Evolutionary conservation across 2,329 filamentous ascomycete species (phyloP), one percentile per base, ranked within the genome.

Genomic region (Chaetomiaceae sp.): DNA sequence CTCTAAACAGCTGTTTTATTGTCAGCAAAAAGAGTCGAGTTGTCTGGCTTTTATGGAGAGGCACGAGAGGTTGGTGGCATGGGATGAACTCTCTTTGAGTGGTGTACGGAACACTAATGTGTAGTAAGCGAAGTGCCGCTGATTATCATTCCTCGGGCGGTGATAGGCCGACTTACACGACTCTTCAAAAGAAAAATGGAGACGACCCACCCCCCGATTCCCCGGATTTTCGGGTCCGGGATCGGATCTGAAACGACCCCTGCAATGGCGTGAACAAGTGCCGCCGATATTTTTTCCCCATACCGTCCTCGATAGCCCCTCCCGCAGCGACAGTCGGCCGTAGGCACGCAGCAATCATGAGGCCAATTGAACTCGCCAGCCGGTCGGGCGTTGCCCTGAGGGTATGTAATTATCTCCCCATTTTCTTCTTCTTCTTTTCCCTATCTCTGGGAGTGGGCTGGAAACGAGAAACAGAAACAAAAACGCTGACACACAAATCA

Each of bases 321-420:
- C 39, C 30, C 48, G 35, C 40, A 46, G 44, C 37, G 35, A 48
- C 47, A 49, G 21, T 47, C 38, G 56, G 57, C 38, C 40, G 51
- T 52, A 43, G 61, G 48, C 47, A 53, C 25, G 10, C 43, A 49
- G 42, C 49, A 50, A 58, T 21, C 31, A 78, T 78, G 75, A 73
- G 73, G 65, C 67, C 74, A 68, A 74, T 77, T 67, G 68, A 74
- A 64, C 66, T 76, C 59, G 73, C 71, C 59, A 69, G 71, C 60
- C 72, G 74, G 60, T 73, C 73, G 55, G 71, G 74, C 63, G 70
- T 69, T 58, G 68, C 71, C 62, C 70, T 74, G 63, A 70, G 68
- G 67, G 75, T 78, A 65, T 48, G 62, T 38, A 34, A 14, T 5
- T n/a, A 7, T 20, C 10, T 3, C n/a, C n/a, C n/a, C n/a, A n/a